These are phyloP conservation scores for Daedaleopsis nitida DNA, from an alignment of 768 basidiomycete genomes.

Conservation along the genomic window DNA sequence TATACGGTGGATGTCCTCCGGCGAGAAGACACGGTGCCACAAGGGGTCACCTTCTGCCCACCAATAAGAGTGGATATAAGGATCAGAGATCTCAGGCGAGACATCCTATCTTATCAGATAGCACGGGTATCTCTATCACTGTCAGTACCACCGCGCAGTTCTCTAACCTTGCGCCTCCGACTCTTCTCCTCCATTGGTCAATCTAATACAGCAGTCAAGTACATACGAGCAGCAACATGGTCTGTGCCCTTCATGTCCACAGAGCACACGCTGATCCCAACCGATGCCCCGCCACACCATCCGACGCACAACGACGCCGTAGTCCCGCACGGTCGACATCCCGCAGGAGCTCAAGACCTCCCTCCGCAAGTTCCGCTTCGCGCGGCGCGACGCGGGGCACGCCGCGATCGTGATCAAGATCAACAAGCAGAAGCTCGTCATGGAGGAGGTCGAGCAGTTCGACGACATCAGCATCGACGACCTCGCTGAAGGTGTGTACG, in stretches of 20 bases:
- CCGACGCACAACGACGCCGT: neutral
- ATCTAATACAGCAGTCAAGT: too few relatives aligned
- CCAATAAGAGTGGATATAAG: too few relatives aligned
- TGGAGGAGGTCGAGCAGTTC: slow-evolving; percentile 85
- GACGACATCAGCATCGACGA: slow-evolving; percentile 79
- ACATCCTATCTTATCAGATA: slow-evolving; percentile 18
- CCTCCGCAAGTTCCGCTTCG: slow-evolving; percentile 82
- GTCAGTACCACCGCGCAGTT: too few relatives aligned
- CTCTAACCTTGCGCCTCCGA: too few relatives aligned
- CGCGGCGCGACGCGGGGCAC: slow-evolving; percentile 61
- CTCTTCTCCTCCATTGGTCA: too few relatives aligned
- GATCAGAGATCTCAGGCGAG: too few relatives aligned
- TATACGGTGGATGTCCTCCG: too few relatives aligned
- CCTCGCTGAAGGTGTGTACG: slow-evolving; percentile 73
- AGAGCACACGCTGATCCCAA: neutral
- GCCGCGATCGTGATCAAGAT: slow-evolving; percentile 90
- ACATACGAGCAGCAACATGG: slow-evolving; percentile 1
- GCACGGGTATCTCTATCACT: neutral
- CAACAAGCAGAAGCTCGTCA: slow-evolving; percentile 75
- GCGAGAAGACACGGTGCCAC: neutral
- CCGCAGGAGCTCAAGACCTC: slow-evolving; percentile 75
- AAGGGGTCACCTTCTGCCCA: neutral
- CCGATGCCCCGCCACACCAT: too few relatives aligned
- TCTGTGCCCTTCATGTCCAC: slow-evolving; percentile 1
- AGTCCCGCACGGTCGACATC: slow-evolving; percentile 85